Conservation (phyloP, 2,329 filamentous ascomycete species). For the Chaetomium olivaceum region DNA sequence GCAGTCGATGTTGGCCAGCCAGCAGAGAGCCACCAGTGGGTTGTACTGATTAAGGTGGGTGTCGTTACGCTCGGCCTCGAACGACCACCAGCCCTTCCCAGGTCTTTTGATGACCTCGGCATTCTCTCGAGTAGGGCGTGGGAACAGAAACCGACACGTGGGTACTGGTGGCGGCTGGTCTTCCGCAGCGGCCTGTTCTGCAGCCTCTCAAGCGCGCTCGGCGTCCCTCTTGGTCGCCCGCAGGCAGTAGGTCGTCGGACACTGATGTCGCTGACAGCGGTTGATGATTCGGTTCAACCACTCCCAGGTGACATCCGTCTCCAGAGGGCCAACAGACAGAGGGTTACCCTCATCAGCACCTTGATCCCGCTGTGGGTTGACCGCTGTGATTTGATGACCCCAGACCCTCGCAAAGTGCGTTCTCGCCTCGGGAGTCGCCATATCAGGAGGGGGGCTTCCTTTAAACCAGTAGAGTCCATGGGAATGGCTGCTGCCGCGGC, state of each 20-base stretch:
- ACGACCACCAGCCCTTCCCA: too few relatives aligned
- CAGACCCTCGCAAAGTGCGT: background rate
- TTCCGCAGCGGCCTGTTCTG: background rate
- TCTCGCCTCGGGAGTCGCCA: background rate
- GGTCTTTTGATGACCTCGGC: conserved; percentile 2
- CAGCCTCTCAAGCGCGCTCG: background rate
- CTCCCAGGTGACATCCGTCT: conserved; percentile 2
- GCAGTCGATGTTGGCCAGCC: too few relatives aligned
- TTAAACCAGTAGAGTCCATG: background rate
- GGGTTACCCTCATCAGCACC: conserved; percentile 7
- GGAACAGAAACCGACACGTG: background rate
- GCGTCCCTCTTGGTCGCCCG: background rate
- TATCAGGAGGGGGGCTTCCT: background rate
- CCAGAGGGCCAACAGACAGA: conserved; percentile 10
- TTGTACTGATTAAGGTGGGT: too few relatives aligned
- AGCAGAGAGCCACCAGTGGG: too few relatives aligned
- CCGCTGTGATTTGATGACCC: background rate
- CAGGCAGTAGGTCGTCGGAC: background rate
- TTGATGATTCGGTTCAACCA: conserved; percentile 8
- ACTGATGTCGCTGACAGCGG: background rate
- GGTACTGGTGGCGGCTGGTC: background rate
- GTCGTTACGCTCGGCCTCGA: too few relatives aligned
- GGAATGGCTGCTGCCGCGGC: background rate
- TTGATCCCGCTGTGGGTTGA: background rate
- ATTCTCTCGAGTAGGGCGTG: background rate